Evolutionary conservation across 345 rosid genomes (phyloP), one percentile per base, ranked within the genome.

Genomic region (Odontarrhena argentea): DNA sequence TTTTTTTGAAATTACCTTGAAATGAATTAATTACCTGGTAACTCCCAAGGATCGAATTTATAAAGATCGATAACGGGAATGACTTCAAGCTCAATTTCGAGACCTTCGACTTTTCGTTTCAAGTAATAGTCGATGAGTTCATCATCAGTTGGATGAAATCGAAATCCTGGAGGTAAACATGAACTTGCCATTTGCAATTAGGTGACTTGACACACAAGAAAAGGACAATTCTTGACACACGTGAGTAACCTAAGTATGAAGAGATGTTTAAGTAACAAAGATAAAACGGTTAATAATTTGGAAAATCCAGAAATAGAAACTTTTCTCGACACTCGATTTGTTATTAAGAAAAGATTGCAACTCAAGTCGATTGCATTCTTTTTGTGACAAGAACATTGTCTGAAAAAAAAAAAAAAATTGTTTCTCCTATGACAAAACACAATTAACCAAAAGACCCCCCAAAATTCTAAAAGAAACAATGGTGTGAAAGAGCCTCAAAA

Each of bases 251-350:
- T 28, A 28, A 28, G 1, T 3, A 28, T 0, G 32, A 45, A 35
- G 18, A 1, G 37, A 55, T 36, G 11, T 48, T 30, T 32, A 49
- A 18, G 68, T 66, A 8, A 45, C n/a, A 37, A 38, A 67, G 28
- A 41, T 67, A 74, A 61, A 79, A 69, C 85, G 77, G 78, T 77
- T 84, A 65, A 86, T 82, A 61, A 88, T 84, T 70, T 86, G 94
- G 62, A 89, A 89, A 71, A 92, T 90, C 96, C 98, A 88, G 62
- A 93, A 93, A 57, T 88, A 86, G 65, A 88, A 90, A 78, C 86
- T 84, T 76, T 88, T 84, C 59, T 76, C 80, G 32, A 90, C 88
- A 6, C 68, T 71, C 8, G 85, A 75, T 78, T 86, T 86, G 53
- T 84, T 86, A 13, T 82, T 79, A 58, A 83, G 81, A 52, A 88